Evolutionary conservation across 805 yeast genomes (phyloP).

Genomic region (Candida sphagnicola): DNA sequence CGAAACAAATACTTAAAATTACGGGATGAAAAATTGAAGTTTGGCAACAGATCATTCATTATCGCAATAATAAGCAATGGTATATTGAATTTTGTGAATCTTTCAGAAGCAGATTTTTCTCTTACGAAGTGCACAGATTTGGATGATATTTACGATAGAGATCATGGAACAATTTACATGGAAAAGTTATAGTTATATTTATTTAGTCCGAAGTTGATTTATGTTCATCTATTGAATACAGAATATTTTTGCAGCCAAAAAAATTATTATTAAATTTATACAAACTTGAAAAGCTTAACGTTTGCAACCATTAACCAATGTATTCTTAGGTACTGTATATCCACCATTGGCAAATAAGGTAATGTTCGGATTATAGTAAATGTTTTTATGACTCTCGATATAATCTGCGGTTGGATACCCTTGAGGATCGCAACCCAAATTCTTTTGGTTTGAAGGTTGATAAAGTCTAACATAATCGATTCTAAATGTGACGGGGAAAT

Average conservation of each 20-base stretch:
- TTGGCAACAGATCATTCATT: slow-evolving; percentile 51
- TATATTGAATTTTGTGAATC: slow-evolving; percentile 58
- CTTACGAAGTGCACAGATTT: slow-evolving; percentile 13
- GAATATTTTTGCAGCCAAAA: background rate
- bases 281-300: background rate
- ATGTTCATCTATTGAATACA: no score
- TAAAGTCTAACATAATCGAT: slow-evolving; percentile 83
- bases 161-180: slow-evolving; percentile 16
- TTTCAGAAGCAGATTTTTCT: slow-evolving; percentile 50
- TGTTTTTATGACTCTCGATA: slow-evolving; percentile 61
- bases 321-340: slow-evolving; percentile 38
- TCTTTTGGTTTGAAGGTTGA: slow-evolving; percentile 61
- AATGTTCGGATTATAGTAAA: slow-evolving; percentile 61
- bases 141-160: slow-evolving; percentile 11
- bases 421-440: slow-evolving; percentile 75
- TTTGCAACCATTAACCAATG: slow-evolving; percentile 14
- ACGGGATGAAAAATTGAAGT: slow-evolving; percentile 42
- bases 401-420: slow-evolving; percentile 81
- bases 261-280: no score
- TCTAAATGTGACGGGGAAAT: slow-evolving; percentile 70
- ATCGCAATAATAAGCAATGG: slow-evolving; percentile 78
- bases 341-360: slow-evolving; percentile 77
- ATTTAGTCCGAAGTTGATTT: no score
- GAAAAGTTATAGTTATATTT: background rate
- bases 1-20: slow-evolving; percentile 22